These are phyloP conservation scores for Zarea fungicola DNA, from an alignment of 2,329 filamentous ascomycete species.

Conservation along the genomic window DNA sequence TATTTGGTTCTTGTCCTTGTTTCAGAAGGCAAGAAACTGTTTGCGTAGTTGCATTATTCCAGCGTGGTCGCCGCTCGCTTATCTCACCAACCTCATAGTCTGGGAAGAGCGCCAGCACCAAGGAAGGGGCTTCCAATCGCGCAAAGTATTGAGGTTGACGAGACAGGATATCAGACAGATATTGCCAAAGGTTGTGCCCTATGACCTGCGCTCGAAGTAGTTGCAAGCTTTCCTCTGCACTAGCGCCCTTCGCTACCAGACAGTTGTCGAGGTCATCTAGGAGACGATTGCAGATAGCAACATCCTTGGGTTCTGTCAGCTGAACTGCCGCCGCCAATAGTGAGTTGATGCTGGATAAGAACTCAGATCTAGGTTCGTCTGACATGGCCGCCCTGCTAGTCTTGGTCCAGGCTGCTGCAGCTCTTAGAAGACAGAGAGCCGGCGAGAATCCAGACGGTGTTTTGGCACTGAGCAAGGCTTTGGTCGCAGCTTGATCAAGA, in stretches of 20 bases:
- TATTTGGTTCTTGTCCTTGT: slow-evolving; percentile 1
- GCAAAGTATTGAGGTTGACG: background rate
- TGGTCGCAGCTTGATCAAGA: background rate
- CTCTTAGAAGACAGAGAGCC: background rate
- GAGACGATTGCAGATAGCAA: background rate
- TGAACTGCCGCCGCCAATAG: background rate
- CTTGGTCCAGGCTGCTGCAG: slow-evolving; percentile 2
- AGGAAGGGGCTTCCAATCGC: background rate
- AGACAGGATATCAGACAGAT: background rate
- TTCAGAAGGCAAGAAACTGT: background rate
- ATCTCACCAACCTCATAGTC: background rate
- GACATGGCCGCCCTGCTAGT: slow-evolving; percentile 5
- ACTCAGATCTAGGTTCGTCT: slow-evolving; percentile 3
- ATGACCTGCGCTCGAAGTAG: slow-evolving; percentile 1
- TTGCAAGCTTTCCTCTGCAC: slow-evolving; percentile 6
- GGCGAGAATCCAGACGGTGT: background rate
- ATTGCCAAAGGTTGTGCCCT: background rate
- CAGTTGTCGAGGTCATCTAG: slow-evolving; percentile 3
- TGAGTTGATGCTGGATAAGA: background rate
- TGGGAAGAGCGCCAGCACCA: slow-evolving; percentile 2
- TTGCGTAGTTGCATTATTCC: background rate
- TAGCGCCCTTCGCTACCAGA: background rate
- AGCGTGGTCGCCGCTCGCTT: background rate
- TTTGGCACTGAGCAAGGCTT: background rate
- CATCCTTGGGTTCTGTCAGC: background rate